Base-by-base conservation (phyloP, 202 grass and related monocot genomes). In the Brachypodium distachyon region DNA sequence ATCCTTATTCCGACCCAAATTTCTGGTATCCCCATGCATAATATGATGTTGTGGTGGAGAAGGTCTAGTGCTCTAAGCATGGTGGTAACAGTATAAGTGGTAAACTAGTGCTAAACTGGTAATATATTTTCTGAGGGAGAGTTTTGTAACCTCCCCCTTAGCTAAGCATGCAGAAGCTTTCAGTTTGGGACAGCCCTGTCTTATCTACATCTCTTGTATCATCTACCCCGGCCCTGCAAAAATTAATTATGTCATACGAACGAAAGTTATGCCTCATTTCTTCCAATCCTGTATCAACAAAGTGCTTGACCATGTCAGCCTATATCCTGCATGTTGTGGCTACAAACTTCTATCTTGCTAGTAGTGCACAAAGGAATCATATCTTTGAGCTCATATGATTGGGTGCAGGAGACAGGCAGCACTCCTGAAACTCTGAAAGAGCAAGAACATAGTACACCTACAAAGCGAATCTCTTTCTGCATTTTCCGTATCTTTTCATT, bases 71-170 rank as follows among this genome's bases (percentile, higher is more conserved):
- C 22, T 73, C 31, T 58, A 71, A 72, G 66, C 48, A 48, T 49
- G 56, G 29, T 58, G 77, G 65, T 71, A 22, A 53, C 57, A 70
- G 18, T 3, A 64, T 28, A 17, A 67, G 43, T 17, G 18, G 6
- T 46, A 76, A 25, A 42, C 12, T 31, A 18, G 21, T 57, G 52
- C 43, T 44, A 48, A 69, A 6, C 21, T 57, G 50, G 37, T 76
- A 60, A 59, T 72, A 85, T 82, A 47, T 77, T 85, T 80, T 54
- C 67, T 46, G 76, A 59, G 81, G 72, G 60, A 61, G 78, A 83
- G 87, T 67, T 89, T 83, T 86, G 61, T 83, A 59, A 75, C 74
- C 51, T 79, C 61, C 80, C 77, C 42, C 42, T 27, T 80, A 62
- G 63, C 38, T 77, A 74, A 50, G 77, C 29, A 74, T 50, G 81